Evolutionary conservation across 2,329 filamentous ascomycete genomes (phyloP), one percentile per base, ranked within the genome.

Genomic region (Aspergillus sclerotialis): DNA sequence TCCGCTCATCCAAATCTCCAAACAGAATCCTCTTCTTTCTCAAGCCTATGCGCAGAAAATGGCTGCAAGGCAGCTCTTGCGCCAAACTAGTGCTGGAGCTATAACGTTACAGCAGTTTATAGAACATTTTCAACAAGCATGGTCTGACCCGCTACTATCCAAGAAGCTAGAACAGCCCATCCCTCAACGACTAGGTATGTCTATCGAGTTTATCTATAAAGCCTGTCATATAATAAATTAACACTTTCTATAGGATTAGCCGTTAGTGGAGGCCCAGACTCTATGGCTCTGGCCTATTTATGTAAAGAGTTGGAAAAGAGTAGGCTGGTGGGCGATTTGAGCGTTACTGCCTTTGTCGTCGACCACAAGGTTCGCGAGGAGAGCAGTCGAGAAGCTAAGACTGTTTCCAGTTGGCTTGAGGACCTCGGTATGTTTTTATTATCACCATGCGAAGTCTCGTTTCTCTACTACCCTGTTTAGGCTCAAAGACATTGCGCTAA

Each of bases 231-330:
- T n/a, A n/a, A 25, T 40, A 8, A n/a, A 21, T 27, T 30, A 38
- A 40, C 28, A 16, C 31, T 30, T n/a, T 26, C 15, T 29, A 13
- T 42, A 85, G 82, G 74, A 35, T 67, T 96, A 39, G 92, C 89
- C 11, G 70, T 96, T 41, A 95, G 89, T 53, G 92, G 92, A 15
- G 92, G 92, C 6, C 84, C 92, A 25, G 92, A 98, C 61, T 96
- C 90, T n/a, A 98, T 96, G 89, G 90, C 90, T 17, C 69, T 98
- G 40, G 87, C 88, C 36, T 79, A 70, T 40, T 72, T 96, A 23
- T 85, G 84, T 55, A 72, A 69, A 31, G 60, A 67, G 29, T 43
- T 63, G 39, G 52, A 60, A 49, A 73, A 36, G 19, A 39, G 47
- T 5, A 44, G 37, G 15, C 36, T 47, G 11, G 33, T 45, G 24